Evolutionary conservation across 2,329 filamentous ascomycete species (phyloP).

Genomic region (Monascus ruber): DNA sequence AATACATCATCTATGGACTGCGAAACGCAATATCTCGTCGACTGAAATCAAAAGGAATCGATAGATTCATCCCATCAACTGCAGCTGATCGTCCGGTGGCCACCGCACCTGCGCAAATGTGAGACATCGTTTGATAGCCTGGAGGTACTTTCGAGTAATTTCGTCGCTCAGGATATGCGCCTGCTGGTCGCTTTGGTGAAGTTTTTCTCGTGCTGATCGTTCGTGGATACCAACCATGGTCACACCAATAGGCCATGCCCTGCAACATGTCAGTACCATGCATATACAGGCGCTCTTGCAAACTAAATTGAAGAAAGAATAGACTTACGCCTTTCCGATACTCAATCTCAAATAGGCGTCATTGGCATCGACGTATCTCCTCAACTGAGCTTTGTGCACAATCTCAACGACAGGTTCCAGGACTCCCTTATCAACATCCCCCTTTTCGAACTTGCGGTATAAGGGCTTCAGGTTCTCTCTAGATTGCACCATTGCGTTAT

Average conservation of each 20-base stretch:
- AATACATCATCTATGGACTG: no score
- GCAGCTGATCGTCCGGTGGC: slow-evolving; percentile 83
- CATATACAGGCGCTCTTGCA: slow-evolving; percentile 5
- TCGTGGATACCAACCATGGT: slow-evolving; percentile 99
- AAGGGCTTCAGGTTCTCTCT: slow-evolving; percentile 79
- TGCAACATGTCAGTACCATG: slow-evolving; percentile 10
- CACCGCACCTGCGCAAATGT: slow-evolving; percentile 95
- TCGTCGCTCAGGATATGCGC: slow-evolving; percentile 98
- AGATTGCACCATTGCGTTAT: slow-evolving; percentile 75
- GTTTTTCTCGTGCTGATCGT: slow-evolving; percentile 84
- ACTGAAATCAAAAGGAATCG: no score
- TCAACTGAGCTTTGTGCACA: slow-evolving; percentile 76
- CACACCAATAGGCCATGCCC: slow-evolving; percentile 94
- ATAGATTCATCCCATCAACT: slow-evolving; percentile 70
- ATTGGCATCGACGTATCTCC: slow-evolving; percentile 91
- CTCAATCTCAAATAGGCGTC: slow-evolving; percentile 86
- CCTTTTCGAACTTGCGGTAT: slow-evolving; percentile 78
- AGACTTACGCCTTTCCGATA: slow-evolving; percentile 68
- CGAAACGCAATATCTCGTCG: no score
- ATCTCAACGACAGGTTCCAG: slow-evolving; percentile 82
- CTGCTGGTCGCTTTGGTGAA: slow-evolving; percentile 66
- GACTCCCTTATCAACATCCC: slow-evolving; percentile 65
- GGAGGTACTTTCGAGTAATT: slow-evolving; percentile 84
- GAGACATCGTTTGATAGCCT: slow-evolving; percentile 93
- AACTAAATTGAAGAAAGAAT: not conserved